Conservation (phyloP, 2,329 filamentous ascomycete species). For the Dactylellina haptotyla region DNA sequence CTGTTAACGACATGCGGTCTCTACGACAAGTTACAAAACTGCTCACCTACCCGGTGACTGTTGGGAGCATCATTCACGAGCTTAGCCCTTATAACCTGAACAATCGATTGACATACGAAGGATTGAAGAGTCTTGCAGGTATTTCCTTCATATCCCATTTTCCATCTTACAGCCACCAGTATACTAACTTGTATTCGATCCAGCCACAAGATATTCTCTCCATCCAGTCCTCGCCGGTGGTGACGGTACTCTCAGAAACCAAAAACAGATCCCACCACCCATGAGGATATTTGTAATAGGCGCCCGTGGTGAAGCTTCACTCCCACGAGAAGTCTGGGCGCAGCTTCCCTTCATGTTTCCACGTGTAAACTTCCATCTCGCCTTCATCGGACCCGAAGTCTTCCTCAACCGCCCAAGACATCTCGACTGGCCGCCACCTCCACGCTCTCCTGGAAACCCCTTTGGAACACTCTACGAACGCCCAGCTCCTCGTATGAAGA, state of each 20-base stretch:
- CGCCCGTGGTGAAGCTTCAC: constrained; percentile 94
- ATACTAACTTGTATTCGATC: constrained; percentile 12
- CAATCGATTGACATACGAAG: constrained; percentile 81
- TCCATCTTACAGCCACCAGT: background rate
- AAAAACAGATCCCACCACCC: constrained; percentile 81
- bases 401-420: constrained; percentile 84
- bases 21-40: constrained; percentile 93
- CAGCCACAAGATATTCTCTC: constrained; percentile 89
- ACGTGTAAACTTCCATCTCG: constrained; percentile 84
- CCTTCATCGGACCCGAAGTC: constrained; percentile 95
- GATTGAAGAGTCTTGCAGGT: constrained; percentile 93
- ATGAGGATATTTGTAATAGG: constrained; percentile 93
- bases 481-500: constrained; percentile 88
- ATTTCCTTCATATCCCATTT: constrained; percentile 61
- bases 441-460: constrained; percentile 84
- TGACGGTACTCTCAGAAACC: constrained; percentile 65
- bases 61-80: constrained; percentile 92
- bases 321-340: constrained; percentile 92
- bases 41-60: constrained; percentile 90
- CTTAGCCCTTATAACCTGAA: constrained; percentile 89
- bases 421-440: constrained; percentile 87
- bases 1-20: constrained; percentile 87
- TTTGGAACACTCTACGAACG: constrained; percentile 94
- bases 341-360: constrained; percentile 96
- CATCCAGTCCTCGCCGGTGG: constrained; percentile 82